Base-by-base conservation (phyloP, 352 stramenopile genomes). In the Pythium sukuiense region DNA sequence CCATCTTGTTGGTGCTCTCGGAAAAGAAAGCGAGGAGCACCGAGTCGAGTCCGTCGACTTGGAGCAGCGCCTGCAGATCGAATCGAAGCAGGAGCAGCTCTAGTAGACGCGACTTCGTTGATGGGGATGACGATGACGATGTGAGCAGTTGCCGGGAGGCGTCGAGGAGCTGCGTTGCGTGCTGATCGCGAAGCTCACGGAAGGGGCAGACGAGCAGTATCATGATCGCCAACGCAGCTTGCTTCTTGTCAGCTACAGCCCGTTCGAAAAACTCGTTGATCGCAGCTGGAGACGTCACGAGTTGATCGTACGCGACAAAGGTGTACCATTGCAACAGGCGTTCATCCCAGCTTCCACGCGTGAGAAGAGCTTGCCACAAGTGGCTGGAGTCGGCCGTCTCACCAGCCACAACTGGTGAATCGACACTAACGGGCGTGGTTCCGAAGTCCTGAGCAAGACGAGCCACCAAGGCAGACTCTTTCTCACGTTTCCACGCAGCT, bases 81-180 rank as follows among this genome's bases (percentile, higher is more conserved):
- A 89, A 79, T 14, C 83, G 85, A 58, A 93, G 63, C n/a, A 93
- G 69, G 12, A 76, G 59, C 20, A 93, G 66, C 56, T 90, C 83
- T 35, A 89, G 71, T 2, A 73, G 49, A 9, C 49, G 54, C 24
- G 68, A 6, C 30, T 41, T 67, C 49, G 73, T 61, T 30, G 62
- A 49, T 29, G 61, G 18, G 56, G 67, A 18, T 63, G 27, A 6
- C 76, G 18, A 29, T 67, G 55, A 18, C 2, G 58, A 24, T 8
- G 48, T n/a, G 30, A 61, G 13, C 13, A 55, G 59, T 1, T 45
- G 29, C 4, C 61, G 39, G 20, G 64, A 41, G n/a, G 46, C 59
- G 2, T 60, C 41, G 16, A 90, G 58, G 14, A 84, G 64, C 1
- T 67, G 70, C 30, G 70, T 58, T 8, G 61, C 50, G 32, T 89